Evolutionary conservation across 495 filamentous ascomycete species (phyloP).

Genomic region (Aspergillus mulundensis): DNA sequence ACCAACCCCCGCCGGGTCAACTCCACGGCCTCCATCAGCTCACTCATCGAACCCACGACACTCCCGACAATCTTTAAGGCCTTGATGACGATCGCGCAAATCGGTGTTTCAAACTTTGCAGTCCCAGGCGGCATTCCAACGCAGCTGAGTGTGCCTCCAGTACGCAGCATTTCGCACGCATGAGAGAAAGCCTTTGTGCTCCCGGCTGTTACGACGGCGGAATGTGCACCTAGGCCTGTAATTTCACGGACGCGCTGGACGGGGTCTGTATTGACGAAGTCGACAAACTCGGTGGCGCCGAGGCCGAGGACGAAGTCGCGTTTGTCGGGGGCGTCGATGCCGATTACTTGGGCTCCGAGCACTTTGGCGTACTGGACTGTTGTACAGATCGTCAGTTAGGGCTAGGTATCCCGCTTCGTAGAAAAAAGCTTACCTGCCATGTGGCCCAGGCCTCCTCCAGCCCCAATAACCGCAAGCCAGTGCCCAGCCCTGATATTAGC

Average conservation of each 20-base stretch:
- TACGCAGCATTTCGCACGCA: conserved; percentile 48
- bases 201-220: conserved; percentile 42
- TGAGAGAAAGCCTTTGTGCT: conserved; percentile 43
- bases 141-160: conserved; percentile 47
- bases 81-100: conserved; percentile 47
- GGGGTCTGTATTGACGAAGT: conserved; percentile 37
- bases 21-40: conserved; percentile 50
- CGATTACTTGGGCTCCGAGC: conserved; percentile 44
- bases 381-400: background rate
- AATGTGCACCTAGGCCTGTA: conserved; percentile 42
- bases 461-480: conserved; percentile 46
- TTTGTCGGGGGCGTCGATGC: conserved; percentile 43
- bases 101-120: conserved; percentile 41
- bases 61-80: conserved; percentile 44
- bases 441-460: conserved; percentile 49
- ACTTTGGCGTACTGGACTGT: conserved; percentile 47
- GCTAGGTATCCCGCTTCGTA: background rate
- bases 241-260: conserved; percentile 36
- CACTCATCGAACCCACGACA: conserved; percentile 46
- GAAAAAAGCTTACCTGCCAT: conserved; percentile 32
- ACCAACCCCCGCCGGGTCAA: conserved; percentile 42
- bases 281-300: conserved; percentile 43
- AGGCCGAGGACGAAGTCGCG: conserved; percentile 37
- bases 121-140: conserved; percentile 45
- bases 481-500: conserved; percentile 36